Percentiles rank a stretch among this genome's conserved stretches.
phyloP scores from a whole-genome alignment of 2,329 filamentous ascomycete genomes.

The Penicillium sp. region DNA sequence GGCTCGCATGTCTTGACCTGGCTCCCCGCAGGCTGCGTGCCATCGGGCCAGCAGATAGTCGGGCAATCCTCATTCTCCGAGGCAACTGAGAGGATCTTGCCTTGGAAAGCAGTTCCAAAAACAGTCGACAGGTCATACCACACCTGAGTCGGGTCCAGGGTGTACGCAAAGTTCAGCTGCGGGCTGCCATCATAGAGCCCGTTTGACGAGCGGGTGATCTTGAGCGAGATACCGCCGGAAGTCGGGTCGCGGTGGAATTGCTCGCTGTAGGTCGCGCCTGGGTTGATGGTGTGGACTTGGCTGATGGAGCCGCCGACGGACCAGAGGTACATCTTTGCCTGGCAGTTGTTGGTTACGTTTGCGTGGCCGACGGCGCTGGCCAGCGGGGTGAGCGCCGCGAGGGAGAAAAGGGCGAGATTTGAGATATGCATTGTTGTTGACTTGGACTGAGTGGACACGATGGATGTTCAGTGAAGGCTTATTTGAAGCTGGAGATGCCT shows the following conservation, averaged over 20 bases:
- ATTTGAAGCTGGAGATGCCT: not conserved
- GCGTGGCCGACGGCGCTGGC: constrained; percentile 43
- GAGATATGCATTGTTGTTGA: constrained; percentile 39
- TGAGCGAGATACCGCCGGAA: constrained; percentile 49
- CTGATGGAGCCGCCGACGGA: constrained; percentile 43
- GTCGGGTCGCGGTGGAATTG: constrained; percentile 39
- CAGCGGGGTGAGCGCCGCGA: constrained; percentile 39
- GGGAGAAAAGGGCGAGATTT: constrained; percentile 33
- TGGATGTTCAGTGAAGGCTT: not conserved
- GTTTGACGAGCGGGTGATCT: constrained; percentile 43
- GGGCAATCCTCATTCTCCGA: constrained; percentile 32
- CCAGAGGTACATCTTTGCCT: constrained; percentile 43
- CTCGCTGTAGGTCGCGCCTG: constrained; percentile 42
- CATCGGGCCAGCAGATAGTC: constrained; percentile 39
- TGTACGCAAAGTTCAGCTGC: constrained; percentile 50
- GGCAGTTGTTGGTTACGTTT: constrained; percentile 46
- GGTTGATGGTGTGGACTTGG: constrained; percentile 35
- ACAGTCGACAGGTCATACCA: constrained; percentile 52
- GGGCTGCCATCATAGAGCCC: constrained; percentile 43
- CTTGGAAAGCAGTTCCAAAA: constrained; percentile 48
- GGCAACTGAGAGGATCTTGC: constrained; percentile 30
- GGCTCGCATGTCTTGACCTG: constrained; percentile 37
- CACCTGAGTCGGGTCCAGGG: constrained; percentile 40
- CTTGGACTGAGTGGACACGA: not conserved
- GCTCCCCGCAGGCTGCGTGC: constrained; percentile 35